Evolutionary conservation across 2,329 filamentous ascomycete genomes (phyloP), one percentile per base, ranked within the genome.

Genomic region (Stemphylium beticola): DNA sequence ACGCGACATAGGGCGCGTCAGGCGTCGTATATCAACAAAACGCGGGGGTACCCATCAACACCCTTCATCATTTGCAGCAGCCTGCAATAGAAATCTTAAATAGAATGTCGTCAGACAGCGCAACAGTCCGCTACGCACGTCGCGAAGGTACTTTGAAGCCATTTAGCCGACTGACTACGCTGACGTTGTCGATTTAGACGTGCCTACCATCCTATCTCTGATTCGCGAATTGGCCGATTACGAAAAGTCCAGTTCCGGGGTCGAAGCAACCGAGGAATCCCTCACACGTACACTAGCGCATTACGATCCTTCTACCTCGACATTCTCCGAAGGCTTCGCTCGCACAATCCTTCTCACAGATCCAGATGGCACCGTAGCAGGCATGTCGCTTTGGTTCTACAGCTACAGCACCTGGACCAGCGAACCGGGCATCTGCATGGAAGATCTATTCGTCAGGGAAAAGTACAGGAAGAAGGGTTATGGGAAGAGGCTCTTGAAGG

Each of bases 401-500:
- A 98, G 93, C 78, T 98, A 96, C 78, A 92, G 88, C 70, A 97
- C 93, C 0, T 98, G 95, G 95, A 85, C 90, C 8, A 85, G 90
- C n/a, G 85, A 85, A 40, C 86, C 93, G 0, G 93, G 93, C 2
- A 90, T 99, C 69, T 96, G 96, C 75, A 87, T 98, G 33, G 93
- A 98, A 75, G 93, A 98, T 71, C 80, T 98, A n/a, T 96, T 88
- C 69, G 91, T 99, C 36, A 82, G 86, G 64, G 83, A 86, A 1
- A 78, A 79, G 39, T 87, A 89, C 66, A 82, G 95, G 4, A 87
- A 87, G 31, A 85, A 85, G 57, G 93, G 93, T 0, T 96, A 93
- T 71, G 93, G 93, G 34, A 90, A 88, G 76, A 79, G 82, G 65
- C 75, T 98, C 71, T 80, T 98, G 43, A 84, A 84, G 57, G 85